A percentile compares a stretch with the other conserved stretches of the same genome.
These are phyloP conservation scores for Trifolium repens DNA, from an alignment of 306 rosid genomes.

Conservation along the genomic window DNA sequence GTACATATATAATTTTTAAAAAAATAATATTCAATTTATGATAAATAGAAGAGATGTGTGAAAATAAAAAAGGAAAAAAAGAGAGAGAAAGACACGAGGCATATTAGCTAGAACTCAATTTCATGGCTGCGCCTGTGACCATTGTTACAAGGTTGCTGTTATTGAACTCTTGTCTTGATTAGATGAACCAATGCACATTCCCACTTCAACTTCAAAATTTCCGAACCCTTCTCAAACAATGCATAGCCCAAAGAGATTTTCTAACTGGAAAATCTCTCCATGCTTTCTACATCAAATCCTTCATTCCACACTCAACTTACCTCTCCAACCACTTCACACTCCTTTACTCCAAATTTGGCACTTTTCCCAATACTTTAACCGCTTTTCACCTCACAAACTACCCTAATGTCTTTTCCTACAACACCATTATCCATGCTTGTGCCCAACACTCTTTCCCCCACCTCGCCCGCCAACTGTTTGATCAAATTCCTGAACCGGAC, in stretches of 20 bases:
- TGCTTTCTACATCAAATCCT: slow-evolving; percentile 53
- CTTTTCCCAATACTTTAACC: slow-evolving; percentile 35
- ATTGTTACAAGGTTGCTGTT: no score
- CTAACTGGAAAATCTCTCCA: slow-evolving; percentile 55
- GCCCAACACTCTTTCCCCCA: slow-evolving; percentile 38
- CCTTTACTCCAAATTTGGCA: slow-evolving; percentile 54
- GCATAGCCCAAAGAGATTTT: slow-evolving; percentile 47
- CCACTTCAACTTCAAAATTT: slow-evolving; percentile 50
- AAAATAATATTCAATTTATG: no score
- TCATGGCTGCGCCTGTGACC: no score
- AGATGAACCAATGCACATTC: slow-evolving; percentile 34
- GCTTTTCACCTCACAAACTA: slow-evolving; percentile 41
- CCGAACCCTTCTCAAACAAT: slow-evolving; percentile 51
- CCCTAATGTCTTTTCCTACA: slow-evolving; percentile 68
- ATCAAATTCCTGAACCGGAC: slow-evolving; percentile 51
- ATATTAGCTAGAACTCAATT: no score
- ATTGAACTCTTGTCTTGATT: not conserved
- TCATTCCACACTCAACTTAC: slow-evolving; percentile 49
- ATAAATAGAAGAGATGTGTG: no score
- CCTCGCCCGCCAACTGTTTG: slow-evolving; percentile 51
- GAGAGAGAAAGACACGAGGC: no score
- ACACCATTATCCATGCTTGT: slow-evolving; percentile 61
- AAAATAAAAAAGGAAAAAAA: no score
- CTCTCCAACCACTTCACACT: slow-evolving; percentile 56
- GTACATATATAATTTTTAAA: no score